Evolutionary conservation across 805 yeast species (phyloP), one percentile per base, ranked within the genome.

Genomic region (Blastobotrys attinorum): DNA sequence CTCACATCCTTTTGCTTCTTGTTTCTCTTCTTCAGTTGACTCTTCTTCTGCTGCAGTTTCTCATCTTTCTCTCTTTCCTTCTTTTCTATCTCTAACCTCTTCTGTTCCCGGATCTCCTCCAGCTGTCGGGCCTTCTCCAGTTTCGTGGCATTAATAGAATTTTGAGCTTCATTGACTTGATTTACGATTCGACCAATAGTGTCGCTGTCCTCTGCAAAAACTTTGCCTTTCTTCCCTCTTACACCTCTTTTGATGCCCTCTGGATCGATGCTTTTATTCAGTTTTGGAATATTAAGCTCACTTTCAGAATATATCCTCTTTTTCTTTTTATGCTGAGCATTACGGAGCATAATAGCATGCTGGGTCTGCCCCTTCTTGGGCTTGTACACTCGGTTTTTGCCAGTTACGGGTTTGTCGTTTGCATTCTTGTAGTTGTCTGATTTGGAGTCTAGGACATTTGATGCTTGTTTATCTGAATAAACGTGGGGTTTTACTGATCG

Each of bases 71-170:
- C 77, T 43, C 74, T 73, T 55, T 90, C 96, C 59, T 81, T 83
- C 60, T 82, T 70, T 60, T 90, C 97, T 50, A 90, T 76, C 62
- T 92, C 97, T 64, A 81, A 73, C 57, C 86, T 77, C 67, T 83
- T 86, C 51, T 87, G 69, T 36, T 87, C 96, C 58, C 98, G 75
- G 47, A 90, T 76, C 54, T 85, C 95, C 63, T 90, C 97, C 39
- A 92, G 70, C 63, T 95, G 80, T 58, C 85, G 77, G 0, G 95
- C 81, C 59, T 85, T 86, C 59, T 90, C 98, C 45, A 92, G 69
- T 64, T 88, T 92, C 53, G 95, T 83, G 57, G 89, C 96, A 54
- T 82, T 80, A 6, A 77, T 75, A 35, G 76, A 73, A 49, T 90
- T 97, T 51, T 79, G 72, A 48, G 81, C 76, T 58, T 88, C 95